Base-by-base conservation (phyloP, 1,284 basidiomycete genomes). In the Boletellus deceptivus region DNA sequence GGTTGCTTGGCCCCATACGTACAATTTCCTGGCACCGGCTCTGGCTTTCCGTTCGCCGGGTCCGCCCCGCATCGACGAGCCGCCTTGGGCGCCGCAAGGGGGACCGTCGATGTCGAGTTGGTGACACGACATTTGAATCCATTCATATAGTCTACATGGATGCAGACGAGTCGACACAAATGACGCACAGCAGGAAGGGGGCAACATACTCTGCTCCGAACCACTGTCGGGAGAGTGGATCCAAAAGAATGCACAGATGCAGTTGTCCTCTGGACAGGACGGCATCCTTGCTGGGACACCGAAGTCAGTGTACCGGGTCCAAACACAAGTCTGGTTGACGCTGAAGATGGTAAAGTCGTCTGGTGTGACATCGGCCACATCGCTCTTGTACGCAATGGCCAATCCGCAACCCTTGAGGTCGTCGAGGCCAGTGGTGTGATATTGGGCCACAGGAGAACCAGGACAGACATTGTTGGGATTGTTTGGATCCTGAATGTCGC, bases 211-310 rank as follows among this genome's bases (percentile, higher is more conserved):
- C 58, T 80, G 76, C 59, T 75, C 72, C 13, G 70, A 55, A 35
- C 77, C 77, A 31, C 72, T 72, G 52, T 78, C 70, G 7, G 69
- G 57, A 1, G 74, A 74, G 63, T 87, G 85, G 24, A 86, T 79
- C 88, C 88, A 91, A 63, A 83, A 83, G 74, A 80, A 91, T 6
- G 82, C 77, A 65, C 88, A 89, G 20, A 73, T 77, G 62, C 88
- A 90, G 31, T 79, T 80, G 11, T 76, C 80, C 1, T 76, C 62
- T 0, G 85, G 83, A 61, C 88, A 90, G 17, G 79, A 71, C 0
- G 88, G 88, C 77, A 90, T 82, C 14, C 70, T 67, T 13, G 69
- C 73, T 0, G 88, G 88, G 20, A 90, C 76, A 46, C 75, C 59
- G 60, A 88, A 90, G 45, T 78, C 74, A 16, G 84, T 87, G 65